Evolutionary conservation across 73 alveolate species (phyloP), one percentile per base, ranked within the genome.

Genomic region (Paramecium sonneborni): DNA sequence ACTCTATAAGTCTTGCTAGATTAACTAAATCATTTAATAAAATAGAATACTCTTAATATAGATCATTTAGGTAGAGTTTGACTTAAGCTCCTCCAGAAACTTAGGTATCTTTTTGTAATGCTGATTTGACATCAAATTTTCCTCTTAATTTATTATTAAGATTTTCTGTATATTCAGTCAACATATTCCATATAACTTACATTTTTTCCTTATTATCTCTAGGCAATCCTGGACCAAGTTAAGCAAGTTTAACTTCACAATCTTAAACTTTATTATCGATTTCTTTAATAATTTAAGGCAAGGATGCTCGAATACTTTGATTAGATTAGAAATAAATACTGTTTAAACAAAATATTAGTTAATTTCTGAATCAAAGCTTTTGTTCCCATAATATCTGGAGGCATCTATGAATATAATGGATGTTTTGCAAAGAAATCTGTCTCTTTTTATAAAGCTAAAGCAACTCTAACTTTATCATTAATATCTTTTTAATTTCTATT

Each of bases 261-360:
- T 94, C 97, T 52, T 37, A 86, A 15, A 93, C 68, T 72, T 92
- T 94, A n/a, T 72, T 96, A 85, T 93, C 92, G 43, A 93, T 96
- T 95, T 97, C 99, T 92, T 95, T 96, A 82, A 96, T 97, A 58
- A 98, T 98, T 76, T 96, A 97, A 10, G 99, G 99, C 58, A 98
- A 95, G 26, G 92, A 89, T 44, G 95, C 90, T 74, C 96, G 95
- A 43, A 98, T 96, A 85, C 84, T 62, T 1, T 62, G 1, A 26
- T 3, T 62, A 62, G 12, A 62, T 62, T 11, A 12, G 12, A 30
- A 10, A 30, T 30, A 10, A 5, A 30, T 62, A 62, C 84, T 98
- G 98, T 46, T 62, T 84, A 84, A 93, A 94, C 35, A 98, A 93
- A 43, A 95, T 82, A 72, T 92, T 95, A 35, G 99, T 93, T 38